Percentiles rank a stretch among this genome's conserved stretches.
These are phyloP conservation scores for Corynascus novoguineensis DNA, from an alignment of 495 filamentous ascomycete genomes.

Conservation along the genomic window DNA sequence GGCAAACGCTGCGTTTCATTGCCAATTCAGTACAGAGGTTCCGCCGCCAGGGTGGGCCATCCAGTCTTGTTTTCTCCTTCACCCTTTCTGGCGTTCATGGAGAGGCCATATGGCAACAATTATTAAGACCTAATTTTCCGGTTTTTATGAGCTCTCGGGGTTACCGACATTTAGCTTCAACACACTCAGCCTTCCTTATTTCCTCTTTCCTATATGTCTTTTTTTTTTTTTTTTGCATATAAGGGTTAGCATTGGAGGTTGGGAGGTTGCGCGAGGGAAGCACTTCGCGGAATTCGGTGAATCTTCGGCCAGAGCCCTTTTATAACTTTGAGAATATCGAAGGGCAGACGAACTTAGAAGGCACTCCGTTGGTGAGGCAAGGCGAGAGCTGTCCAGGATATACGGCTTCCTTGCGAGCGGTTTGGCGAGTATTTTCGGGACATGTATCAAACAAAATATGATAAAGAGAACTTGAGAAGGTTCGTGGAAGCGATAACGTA, in stretches of 20 bases:
- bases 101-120: constrained; percentile 7
- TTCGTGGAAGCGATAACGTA: no score
- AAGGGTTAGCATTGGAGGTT: neutral
- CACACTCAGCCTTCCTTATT: neutral
- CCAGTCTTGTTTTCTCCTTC: neutral
- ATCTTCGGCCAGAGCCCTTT: neutral
- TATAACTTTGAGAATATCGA: no score
- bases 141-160: neutral
- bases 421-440: neutral
- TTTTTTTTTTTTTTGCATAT: neutral
- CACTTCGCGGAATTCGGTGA: neutral
- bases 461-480: neutral
- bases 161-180: neutral
- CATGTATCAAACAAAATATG: neutral
- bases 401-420: neutral
- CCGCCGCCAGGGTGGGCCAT: neutral
- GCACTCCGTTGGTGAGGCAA: neutral
- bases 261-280: neutral
- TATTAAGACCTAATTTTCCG: constrained; percentile 5
- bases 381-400: neutral
- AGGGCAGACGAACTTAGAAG: neutral
- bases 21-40: neutral
- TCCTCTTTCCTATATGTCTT: neutral
- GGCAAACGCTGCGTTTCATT: neutral
- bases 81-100: constrained; percentile 7